Evolutionary conservation across 2,329 filamentous ascomycete genomes (phyloP), one percentile per base, ranked within the genome.

Genomic region (Sarocladium oryzae): DNA sequence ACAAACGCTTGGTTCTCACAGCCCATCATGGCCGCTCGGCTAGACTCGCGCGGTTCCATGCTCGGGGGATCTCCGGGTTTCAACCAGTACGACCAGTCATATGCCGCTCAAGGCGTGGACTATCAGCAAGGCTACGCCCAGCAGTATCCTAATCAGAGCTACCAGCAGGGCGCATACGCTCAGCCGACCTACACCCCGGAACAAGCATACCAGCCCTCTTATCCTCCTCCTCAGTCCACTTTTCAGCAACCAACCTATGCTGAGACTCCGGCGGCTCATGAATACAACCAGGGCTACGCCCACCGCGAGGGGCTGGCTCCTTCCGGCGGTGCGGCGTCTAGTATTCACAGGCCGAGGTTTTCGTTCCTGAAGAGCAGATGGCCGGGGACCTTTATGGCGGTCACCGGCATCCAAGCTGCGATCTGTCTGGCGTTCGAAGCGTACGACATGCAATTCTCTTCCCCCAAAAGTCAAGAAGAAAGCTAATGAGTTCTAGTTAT

Each of bases 381-480:
- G 92, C 90, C 91, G 15, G 92, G 89, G 76, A 75, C 82, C 55
- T 97, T 97, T 66, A 82, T 95, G 69, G 67, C 82, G 56, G 78
- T 87, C 32, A 84, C 88, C 32, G 68, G 85, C 41, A 56, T 88
- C 52, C 93, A 99, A 74, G 88, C 89, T 56, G 70, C 86, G 54
- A 78, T 95, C 51, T 88, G 88, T 56, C 78, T 97, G 58, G 85
- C 79, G 21, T 85, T 96, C 57, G 92, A 99, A 76, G 81, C 86
- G 89, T 96, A 78, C 65, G 88, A 76, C 15, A 21, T 5, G n/a
- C n/a, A 15, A 15, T 9, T 28, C 15, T 11, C 32, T 6, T 21
- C 5, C 18, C 8, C 28, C 28, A 32, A 49, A 24, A 36, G 37
- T 36, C 13, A 26, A n/a, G 3, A 18, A 49, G 54, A n/a, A 37